Conservation (phyloP, 768 basidiomycete species). For the Pholiota conissans region DNA sequence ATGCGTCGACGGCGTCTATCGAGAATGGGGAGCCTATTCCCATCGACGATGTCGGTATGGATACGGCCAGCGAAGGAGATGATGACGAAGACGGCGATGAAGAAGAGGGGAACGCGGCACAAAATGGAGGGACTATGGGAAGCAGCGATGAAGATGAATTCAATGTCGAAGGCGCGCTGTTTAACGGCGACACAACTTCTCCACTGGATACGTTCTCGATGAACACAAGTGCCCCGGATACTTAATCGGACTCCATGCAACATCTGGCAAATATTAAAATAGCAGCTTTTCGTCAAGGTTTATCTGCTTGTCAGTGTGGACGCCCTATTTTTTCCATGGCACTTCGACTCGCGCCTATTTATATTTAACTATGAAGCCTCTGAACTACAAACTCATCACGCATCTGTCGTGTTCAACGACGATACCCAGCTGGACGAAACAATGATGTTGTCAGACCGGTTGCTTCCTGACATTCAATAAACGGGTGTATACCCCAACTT, state of each 20-base stretch:
- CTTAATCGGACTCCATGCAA: not conserved
- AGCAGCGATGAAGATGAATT: slow-evolving; percentile 28
- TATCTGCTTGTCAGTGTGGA: too few relatives aligned
- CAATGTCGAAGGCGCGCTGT: slow-evolving; percentile 33
- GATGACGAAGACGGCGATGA: slow-evolving; percentile 16
- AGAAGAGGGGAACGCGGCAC: slow-evolving; percentile 20
- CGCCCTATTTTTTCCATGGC: not conserved
- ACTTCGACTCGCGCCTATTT: too few relatives aligned
- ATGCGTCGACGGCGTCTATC: not conserved
- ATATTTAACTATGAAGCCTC: not conserved
- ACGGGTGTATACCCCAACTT: too few relatives aligned
- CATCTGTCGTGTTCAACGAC: not conserved
- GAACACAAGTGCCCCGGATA: not conserved
- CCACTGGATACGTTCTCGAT: slow-evolving; percentile 3
- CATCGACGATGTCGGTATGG: slow-evolving; percentile 27
- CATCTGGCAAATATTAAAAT: too few relatives aligned
- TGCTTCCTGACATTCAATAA: too few relatives aligned
- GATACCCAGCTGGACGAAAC: too few relatives aligned
- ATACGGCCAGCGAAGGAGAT: slow-evolving; percentile 26
- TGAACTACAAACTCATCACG: not conserved
- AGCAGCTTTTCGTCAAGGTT: too few relatives aligned
- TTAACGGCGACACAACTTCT: slow-evolving; percentile 17
- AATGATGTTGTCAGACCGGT: too few relatives aligned
- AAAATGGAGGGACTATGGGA: slow-evolving; percentile 20
- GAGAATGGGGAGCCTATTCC: slow-evolving; percentile 13